Base-by-base conservation (phyloP, 2,329 filamentous ascomycete species). In the Myriosclerotinia scirpicola region DNA sequence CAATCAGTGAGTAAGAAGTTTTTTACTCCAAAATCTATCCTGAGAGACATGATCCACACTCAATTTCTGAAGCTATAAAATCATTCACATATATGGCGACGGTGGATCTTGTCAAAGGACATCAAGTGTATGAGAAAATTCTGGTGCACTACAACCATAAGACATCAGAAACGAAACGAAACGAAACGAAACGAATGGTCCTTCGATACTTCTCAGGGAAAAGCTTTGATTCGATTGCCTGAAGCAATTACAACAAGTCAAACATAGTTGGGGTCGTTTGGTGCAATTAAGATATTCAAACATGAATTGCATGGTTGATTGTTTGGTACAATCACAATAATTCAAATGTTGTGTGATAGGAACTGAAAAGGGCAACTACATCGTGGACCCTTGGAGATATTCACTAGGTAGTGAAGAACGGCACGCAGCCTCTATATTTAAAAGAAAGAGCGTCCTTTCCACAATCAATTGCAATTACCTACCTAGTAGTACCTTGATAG, bases 1-100 rank as follows among this genome's bases (percentile, higher is more conserved):
- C 15, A 44, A 44, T 7, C 44, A 14, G 15, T 14, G 38, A 58
- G 55, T 60, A 50, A 60, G 58, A 60, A 60, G 58, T 60, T 7
- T 60, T 50, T 60, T 26, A 12, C 58, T 60, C 30, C 38, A 5
- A 42, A 12, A 22, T 52, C 12, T 26, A 52, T 14, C 3, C 20
- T 11, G 26, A 17, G 15, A 7, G 8, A 20, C 14, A 20, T 50
- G 44, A 22, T 38, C 4, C 30, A 38, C 17, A 26, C n/a, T 20
- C 30, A 7, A 26, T 11, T 11, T 50, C 30, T 17, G 20, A 20
- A 50, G 44, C n/a, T 12, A 48, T 38, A 20, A 11, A 46, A 38
- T 7, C 34, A 38, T 15, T 15, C 6, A 26, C 8, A 38, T 38
- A 60, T n/a, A 7, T 34, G 30, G 12, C 22, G 30, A 38, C 15